phyloP scores from a whole-genome alignment of 2,329 filamentous ascomycete species.

The Cytospora schulzeri region DNA sequence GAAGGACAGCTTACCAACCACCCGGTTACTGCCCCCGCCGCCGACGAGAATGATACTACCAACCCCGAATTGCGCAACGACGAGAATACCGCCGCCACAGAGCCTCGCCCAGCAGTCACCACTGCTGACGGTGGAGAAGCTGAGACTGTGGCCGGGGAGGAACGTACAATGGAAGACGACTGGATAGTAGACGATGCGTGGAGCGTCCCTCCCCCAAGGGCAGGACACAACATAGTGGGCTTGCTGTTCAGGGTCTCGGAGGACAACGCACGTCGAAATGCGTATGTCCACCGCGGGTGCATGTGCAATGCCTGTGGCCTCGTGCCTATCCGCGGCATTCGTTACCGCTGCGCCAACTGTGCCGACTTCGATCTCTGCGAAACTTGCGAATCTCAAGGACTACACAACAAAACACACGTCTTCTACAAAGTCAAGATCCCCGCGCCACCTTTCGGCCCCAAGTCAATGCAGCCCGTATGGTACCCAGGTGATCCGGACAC shows the following conservation, averaged over 20 bases:
- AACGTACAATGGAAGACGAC: slow-evolving; percentile 45
- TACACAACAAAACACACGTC: slow-evolving; percentile 87
- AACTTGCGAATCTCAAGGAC: slow-evolving; percentile 77
- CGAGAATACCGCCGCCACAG: slow-evolving; percentile 39
- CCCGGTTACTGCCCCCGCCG: slow-evolving; percentile 32
- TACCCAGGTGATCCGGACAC: slow-evolving; percentile 85
- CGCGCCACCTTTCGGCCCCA: slow-evolving; percentile 78
- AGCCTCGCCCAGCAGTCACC: slow-evolving; percentile 33
- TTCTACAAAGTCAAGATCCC: slow-evolving; percentile 96
- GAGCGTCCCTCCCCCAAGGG: slow-evolving; percentile 48
- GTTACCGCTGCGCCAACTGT: slow-evolving; percentile 95
- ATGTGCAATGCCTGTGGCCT: slow-evolving; percentile 88
- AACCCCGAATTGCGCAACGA: slow-evolving; percentile 44
- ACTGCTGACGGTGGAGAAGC: slow-evolving; percentile 40
- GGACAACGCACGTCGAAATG: slow-evolving; percentile 84
- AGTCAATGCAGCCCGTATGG: slow-evolving; percentile 80
- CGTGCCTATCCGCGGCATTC: slow-evolving; percentile 85
- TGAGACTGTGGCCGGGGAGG: slow-evolving; percentile 42
- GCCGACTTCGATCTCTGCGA: slow-evolving; percentile 96
- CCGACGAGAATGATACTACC: slow-evolving; percentile 45
- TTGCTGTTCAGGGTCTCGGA: slow-evolving; percentile 91
- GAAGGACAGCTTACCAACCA: slow-evolving; percentile 27
- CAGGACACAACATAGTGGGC: slow-evolving; percentile 79
- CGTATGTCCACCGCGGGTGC: slow-evolving; percentile 90
- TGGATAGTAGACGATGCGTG: slow-evolving; percentile 53